Evolutionary conservation across 805 yeast species (phyloP), one percentile per base, ranked within the genome.

Genomic region (Wickerhamomyces canadensis): DNA sequence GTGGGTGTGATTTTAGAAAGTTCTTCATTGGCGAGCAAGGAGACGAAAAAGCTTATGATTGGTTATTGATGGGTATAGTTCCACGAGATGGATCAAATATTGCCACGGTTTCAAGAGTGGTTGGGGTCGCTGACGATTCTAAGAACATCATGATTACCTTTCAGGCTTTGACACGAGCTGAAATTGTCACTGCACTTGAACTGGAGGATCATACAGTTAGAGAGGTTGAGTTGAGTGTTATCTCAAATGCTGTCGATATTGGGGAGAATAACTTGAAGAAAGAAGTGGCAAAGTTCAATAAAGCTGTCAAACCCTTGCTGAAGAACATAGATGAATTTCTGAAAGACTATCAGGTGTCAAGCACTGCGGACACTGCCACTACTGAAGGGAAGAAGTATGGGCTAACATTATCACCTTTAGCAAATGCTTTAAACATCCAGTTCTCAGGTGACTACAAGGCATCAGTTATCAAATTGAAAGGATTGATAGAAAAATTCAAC

Each of bases 401-500:
- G 12, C 52, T 77, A 17, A 62, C 74, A 2, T 57, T 80, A 16
- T 69, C 80, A 10, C 88, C 88, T 0, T 55, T 80, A 36, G 76
- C 84, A 0, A 72, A 72, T 43, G 68, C 79, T 0, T 58, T 80
- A n/a, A 72, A 67, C 44, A 52, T 74, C 32, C 84, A 78, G 51
- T 61, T 80, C 36, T 67, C 67, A 3, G 65, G 71, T 26, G 74
- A 68, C 36, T 73, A 72, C 41, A 58, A 62, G 15, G 61, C 60
- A 27, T 72, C 78, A 0, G 70, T 72, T 54, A 41, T 50, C 4
- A 62, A 66, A 31, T 52, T 70, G 34, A 68, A 64, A 36, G 61
- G 61, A 19, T 43, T 69, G 24, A 57, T 52, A 41, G 52, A 55
- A 22, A 59, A 57, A 37, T 58, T 43, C 33, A 39, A 44, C 13